Conservation (phyloP, 1,284 basidiomycete genomes). For the Meira miltonrushii region DNA sequence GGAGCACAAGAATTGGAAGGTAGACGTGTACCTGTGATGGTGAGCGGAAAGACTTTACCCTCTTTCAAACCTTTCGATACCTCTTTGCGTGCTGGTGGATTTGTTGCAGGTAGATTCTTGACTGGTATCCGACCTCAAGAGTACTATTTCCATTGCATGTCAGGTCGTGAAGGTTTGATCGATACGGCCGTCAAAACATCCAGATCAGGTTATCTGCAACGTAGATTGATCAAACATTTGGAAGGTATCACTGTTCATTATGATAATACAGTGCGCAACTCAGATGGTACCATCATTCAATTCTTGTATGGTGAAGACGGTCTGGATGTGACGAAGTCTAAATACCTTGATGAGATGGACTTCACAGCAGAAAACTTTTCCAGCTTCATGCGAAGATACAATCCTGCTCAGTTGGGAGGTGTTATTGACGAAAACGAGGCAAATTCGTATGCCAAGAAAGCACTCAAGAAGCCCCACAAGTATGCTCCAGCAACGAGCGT, state of each 20-base stretch:
- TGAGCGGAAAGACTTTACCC: slow-evolving; percentile 95
- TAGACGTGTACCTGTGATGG: slow-evolving; percentile 97
- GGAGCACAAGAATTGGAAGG: slow-evolving; percentile 98
- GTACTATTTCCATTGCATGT: slow-evolving; percentile 99
- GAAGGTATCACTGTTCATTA: slow-evolving; percentile 95
- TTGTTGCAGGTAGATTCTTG: slow-evolving; percentile 97
- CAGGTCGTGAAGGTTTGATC: slow-evolving; percentile 95
- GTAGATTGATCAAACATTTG: slow-evolving; percentile 96
- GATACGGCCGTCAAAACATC: slow-evolving; percentile 99
- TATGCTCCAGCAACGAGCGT: slow-evolving; percentile 69
- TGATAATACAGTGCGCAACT: slow-evolving; percentile 94
- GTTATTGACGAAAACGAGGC: slow-evolving; percentile 69
- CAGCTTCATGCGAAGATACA: slow-evolving; percentile 70
- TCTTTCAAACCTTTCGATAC: slow-evolving; percentile 98
- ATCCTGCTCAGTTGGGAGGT: slow-evolving; percentile 60
- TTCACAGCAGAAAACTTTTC: slow-evolving; percentile 84
- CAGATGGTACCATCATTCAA: slow-evolving; percentile 87
- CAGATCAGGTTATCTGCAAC: slow-evolving; percentile 94
- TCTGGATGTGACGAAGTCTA: slow-evolving; percentile 81
- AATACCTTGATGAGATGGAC: slow-evolving; percentile 70
- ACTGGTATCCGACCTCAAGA: slow-evolving; percentile 98
- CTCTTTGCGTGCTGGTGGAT: slow-evolving; percentile 94
- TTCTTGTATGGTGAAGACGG: slow-evolving; percentile 97
- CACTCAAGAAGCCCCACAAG: slow-evolving; percentile 77
- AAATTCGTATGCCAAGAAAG: slow-evolving; percentile 75